Conservation (phyloP, 148 eudicot genomes). For the Polygonum maritimum region DNA sequence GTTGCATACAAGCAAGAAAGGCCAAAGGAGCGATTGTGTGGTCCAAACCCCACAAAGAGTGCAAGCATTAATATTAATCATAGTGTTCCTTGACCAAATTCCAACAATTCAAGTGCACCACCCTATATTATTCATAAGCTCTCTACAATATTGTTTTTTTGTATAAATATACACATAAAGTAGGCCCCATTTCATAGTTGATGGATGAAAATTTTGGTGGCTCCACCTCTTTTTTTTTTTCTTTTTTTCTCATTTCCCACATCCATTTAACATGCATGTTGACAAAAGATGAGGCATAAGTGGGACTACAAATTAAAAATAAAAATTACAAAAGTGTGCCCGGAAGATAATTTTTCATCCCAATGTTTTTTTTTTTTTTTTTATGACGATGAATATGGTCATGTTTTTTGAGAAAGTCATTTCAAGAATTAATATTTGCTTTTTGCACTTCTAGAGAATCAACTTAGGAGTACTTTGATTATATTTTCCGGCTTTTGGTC, state of each 20-base stretch:
- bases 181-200: neutral
- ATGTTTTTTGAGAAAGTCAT: neutral
- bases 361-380: neutral
- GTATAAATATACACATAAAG: neutral
- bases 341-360: neutral
- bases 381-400: neutral
- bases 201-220: neutral
- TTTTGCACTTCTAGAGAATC: neutral
- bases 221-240: neutral
- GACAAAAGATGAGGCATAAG: slow-evolving; percentile 47
- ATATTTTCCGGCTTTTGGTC: neutral
- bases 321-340: too few relatives aligned
- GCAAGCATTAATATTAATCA: neutral
- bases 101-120: neutral
- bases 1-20: neutral
- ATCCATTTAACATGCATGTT: slow-evolving; percentile 31
- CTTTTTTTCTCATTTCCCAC: slow-evolving; percentile 8
- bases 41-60: neutral
- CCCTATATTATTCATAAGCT: neutral
- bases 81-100: slow-evolving; percentile 6
- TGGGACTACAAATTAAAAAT: slow-evolving; percentile 17
- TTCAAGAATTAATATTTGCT: neutral
- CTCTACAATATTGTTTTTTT: neutral
- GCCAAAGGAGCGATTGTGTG: neutral
- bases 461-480: neutral